These are phyloP conservation scores for Platismatia glauca DNA, from an alignment of 495 filamentous ascomycete species.

Conservation along the genomic window DNA sequence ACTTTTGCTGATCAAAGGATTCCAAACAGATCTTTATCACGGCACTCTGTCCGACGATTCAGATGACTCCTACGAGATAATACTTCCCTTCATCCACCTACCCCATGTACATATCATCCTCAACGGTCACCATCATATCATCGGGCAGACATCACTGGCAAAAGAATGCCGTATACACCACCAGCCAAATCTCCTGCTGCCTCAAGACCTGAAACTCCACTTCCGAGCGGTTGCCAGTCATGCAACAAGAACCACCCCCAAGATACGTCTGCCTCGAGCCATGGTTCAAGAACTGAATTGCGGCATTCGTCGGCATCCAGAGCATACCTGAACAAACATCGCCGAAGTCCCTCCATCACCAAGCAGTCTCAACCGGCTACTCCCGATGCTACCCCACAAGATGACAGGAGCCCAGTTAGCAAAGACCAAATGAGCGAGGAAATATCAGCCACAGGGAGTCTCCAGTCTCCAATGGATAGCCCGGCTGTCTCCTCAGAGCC, in stretches of 20 bases:
- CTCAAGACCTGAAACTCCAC: conserved; percentile 29
- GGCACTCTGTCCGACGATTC: not conserved
- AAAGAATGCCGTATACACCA: conserved; percentile 76
- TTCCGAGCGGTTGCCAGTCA: conserved; percentile 19
- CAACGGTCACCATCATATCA: not conserved
- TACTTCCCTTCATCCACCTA: not conserved
- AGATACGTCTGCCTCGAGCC: conserved; percentile 28
- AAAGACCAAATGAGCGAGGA: conserved; percentile 63
- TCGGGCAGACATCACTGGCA: conserved; percentile 12
- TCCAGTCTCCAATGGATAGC: conserved; percentile 48
- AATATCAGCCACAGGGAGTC: conserved; percentile 63
- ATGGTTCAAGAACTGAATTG: conserved; percentile 42
- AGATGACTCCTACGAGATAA: not conserved
- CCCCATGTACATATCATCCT: conserved; percentile 12
- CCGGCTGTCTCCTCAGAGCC: conserved; percentile 1
- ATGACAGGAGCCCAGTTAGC: conserved; percentile 32
- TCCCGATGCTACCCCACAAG: conserved; percentile 36
- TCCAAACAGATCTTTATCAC: not conserved
- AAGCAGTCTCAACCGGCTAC: conserved; percentile 34
- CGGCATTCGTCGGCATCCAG: conserved; percentile 73
- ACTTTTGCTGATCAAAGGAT: not conserved
- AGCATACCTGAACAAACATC: conserved; percentile 60
- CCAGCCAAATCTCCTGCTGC: conserved; percentile 66
- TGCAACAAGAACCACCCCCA: conserved; percentile 14
- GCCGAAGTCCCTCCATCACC: conserved; percentile 51